These are phyloP conservation scores for Leptodermis oblonga DNA, from an alignment of 257 asterid species.

Conservation along the genomic window DNA sequence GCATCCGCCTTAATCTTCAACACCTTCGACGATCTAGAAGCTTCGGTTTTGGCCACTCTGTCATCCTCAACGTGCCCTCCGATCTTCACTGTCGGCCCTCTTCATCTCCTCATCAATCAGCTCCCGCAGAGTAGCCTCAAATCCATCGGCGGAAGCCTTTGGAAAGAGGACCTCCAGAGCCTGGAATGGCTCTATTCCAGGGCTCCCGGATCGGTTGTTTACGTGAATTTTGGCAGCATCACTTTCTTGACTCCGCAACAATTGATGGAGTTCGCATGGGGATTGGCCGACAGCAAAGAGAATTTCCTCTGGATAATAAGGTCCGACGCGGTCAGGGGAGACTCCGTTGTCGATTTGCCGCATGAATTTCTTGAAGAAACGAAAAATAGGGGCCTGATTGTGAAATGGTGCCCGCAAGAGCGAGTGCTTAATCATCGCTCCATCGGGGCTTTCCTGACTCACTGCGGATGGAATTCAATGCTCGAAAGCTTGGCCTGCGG, in stretches of 20 bases:
- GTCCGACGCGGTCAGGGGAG: constrained; percentile 31
- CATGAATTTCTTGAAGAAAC: constrained; percentile 20
- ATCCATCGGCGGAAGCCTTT: constrained; percentile 22
- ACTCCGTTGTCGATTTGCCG: constrained; percentile 7
- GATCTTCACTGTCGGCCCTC: constrained; percentile 40
- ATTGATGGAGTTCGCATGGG: constrained; percentile 34
- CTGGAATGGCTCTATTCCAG: constrained; percentile 35
- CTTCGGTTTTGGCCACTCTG: constrained; percentile 19
- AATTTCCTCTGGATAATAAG: constrained; percentile 38
- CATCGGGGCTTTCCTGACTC: constrained; percentile 34
- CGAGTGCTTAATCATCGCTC: constrained; percentile 34
- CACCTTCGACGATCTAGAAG: constrained; percentile 35
- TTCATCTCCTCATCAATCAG: constrained; percentile 22
- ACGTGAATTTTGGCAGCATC: constrained; percentile 43
- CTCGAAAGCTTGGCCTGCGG: constrained; percentile 38
- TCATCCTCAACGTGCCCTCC: constrained; percentile 38
- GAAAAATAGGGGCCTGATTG: constrained; percentile 23
- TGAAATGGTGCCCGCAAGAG: constrained; percentile 41
- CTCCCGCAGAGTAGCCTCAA: constrained; percentile 16
- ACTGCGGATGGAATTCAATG: constrained; percentile 47
- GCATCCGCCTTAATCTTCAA: constrained; percentile 37
- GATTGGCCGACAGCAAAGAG: constrained; percentile 32
- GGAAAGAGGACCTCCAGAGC: constrained; percentile 38
- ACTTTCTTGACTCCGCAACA: constrained; percentile 26
- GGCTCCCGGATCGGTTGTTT: constrained; percentile 29